Evolutionary conservation across 2,329 filamentous ascomycete species (phyloP), one percentile per base, ranked within the genome.

Genomic region (Microcera coccophila): DNA sequence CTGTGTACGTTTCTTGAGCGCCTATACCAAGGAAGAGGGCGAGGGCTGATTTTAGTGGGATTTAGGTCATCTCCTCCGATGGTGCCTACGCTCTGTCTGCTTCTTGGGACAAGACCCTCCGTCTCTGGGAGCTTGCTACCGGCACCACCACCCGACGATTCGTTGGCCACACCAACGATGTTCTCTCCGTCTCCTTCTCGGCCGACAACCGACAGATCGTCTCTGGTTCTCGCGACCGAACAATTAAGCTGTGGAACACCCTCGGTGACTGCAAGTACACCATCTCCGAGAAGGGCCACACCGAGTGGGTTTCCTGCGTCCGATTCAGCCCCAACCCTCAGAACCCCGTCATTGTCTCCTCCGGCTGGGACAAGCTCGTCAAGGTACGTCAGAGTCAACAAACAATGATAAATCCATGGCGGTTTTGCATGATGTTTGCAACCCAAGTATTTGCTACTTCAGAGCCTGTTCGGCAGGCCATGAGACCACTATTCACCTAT

Each of bases 401-500:
- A n/a, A n/a, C n/a, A n/a, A n/a, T n/a, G n/a, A 15, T 15, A 24
- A 3, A n/a, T n/a, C 16, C 10, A 14, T 41, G 45, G 48, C 16
- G 12, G 3, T n/a, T 47, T 39, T 22, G 82, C 70, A 93, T 90
- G 91, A 97, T 97, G 91, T 80, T 85, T 86, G 81, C 83, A 86
- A 82, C 71, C 69, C 76, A 90, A 89, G 90, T 97, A 97, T 97
- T 97, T 97, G 93, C 93, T 97, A 97, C 93, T 98, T 97, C 91
- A 96, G 93, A 98, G 90, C 89, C 82, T 68, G 70, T 68, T 65
- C 75, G 72, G 35, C 71, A 71, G 81, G 90, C 89, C 73, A 95
- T 97, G 93, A 98, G 91, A 98, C 88, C 83, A 78, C 75, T 80
- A 82, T 63, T 86, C 86, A 91, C 90, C 87, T 76, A n/a, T 79